A percentile compares a stretch with the other conserved stretches of the same genome.
Conservation (phyloP, 164 flowering plant genomes). For the Cinnamomum micranthum region DNA sequence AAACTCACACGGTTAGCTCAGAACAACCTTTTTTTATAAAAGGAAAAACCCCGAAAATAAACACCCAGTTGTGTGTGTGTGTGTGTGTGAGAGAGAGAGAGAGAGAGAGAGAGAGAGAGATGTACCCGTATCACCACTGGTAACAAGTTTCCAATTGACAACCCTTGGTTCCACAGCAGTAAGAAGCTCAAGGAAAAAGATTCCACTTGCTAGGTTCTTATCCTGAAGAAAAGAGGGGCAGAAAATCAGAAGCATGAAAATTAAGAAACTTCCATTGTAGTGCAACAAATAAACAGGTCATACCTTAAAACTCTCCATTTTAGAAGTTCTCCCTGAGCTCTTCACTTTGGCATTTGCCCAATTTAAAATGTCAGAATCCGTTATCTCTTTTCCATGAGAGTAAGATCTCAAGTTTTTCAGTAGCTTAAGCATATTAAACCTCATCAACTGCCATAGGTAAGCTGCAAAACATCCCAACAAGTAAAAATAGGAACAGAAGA, state of each 20-base stretch:
- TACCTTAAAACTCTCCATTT: constrained; percentile 88
- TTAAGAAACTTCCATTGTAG: background rate
- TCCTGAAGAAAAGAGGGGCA: constrained; percentile 43
- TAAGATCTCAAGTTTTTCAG: constrained; percentile 72
- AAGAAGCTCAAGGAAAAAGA: constrained; percentile 90
- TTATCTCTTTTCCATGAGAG: constrained; percentile 75
- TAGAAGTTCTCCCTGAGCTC: constrained; percentile 56
- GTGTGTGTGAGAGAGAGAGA: no score
- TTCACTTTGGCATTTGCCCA: constrained; percentile 90
- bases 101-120: no score
- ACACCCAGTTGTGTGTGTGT: no score
- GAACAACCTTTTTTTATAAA: no score
- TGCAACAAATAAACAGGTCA: background rate
- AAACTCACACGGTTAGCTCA: no score
- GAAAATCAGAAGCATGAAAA: background rate
- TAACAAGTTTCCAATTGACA: constrained; percentile 87
- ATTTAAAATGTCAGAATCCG: constrained; percentile 67
- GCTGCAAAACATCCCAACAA: constrained; percentile 44
- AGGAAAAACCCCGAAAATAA: no score
- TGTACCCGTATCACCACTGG: constrained; percentile 79
- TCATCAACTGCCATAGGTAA: constrained; percentile 93
- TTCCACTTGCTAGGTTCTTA: constrained; percentile 71
- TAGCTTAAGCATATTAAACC: constrained; percentile 81
- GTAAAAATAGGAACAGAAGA: no score
- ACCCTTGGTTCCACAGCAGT: constrained; percentile 90